Evolutionary conservation across 2,329 filamentous ascomycete species (phyloP).

Genomic region (Gremmenia infestans): DNA sequence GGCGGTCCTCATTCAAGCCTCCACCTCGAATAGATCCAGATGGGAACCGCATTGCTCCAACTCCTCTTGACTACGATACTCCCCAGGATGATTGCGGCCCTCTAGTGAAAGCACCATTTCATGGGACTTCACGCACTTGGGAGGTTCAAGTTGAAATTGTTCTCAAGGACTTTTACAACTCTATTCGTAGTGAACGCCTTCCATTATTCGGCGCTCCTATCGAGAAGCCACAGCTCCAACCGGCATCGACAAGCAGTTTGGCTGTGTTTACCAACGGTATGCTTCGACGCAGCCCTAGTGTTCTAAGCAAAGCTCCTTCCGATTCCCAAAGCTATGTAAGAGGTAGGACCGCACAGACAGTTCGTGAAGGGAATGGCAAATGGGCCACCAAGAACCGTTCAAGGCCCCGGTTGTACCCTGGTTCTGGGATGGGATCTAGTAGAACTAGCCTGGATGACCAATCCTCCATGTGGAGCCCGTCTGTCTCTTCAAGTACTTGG

Average conservation of each 20-base stretch:
- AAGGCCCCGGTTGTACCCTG: slow-evolving; percentile 67
- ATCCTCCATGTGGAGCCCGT: slow-evolving; percentile 84
- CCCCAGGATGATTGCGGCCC: slow-evolving; percentile 59
- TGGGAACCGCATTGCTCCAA: slow-evolving; percentile 33
- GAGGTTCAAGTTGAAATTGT: slow-evolving; percentile 86
- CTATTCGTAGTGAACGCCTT: slow-evolving; percentile 80
- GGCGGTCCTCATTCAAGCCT: slow-evolving; percentile 31
- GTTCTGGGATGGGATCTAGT: slow-evolving; percentile 81
- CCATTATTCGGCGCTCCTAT: slow-evolving; percentile 72
- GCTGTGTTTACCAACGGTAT: slow-evolving; percentile 63
- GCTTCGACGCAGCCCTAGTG: slow-evolving; percentile 82
- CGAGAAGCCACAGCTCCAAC: slow-evolving; percentile 36
- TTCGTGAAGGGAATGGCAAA: slow-evolving; percentile 42
- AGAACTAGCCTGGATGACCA: slow-evolving; percentile 91
- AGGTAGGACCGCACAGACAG: slow-evolving; percentile 58
- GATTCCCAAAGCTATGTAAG: slow-evolving; percentile 67
- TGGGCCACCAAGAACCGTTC: slow-evolving; percentile 87
- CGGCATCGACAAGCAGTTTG: slow-evolving; percentile 55
- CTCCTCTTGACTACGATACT: slow-evolving; percentile 33
- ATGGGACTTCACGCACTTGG: slow-evolving; percentile 74
- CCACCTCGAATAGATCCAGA: slow-evolving; percentile 23
- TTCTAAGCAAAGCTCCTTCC: slow-evolving; percentile 88
- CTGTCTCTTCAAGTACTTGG: slow-evolving; percentile 79
- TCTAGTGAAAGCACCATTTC: slow-evolving; percentile 71
- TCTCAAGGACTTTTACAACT: slow-evolving; percentile 84